Conservation (phyloP, 306 rosid species). For the Corylus americana region DNA sequence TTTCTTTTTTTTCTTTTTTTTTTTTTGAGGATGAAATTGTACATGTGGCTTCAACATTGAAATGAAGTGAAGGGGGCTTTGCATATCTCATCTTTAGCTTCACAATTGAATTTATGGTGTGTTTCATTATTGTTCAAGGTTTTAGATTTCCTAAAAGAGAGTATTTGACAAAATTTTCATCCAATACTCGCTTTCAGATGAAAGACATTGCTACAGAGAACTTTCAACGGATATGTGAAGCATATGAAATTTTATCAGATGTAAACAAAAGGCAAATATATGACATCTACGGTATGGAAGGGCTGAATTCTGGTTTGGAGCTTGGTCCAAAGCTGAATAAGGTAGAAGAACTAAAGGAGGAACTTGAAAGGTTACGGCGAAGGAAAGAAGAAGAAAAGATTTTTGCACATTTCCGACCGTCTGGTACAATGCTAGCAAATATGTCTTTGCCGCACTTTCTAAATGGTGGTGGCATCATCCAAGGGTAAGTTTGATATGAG, state of each 20-base stretch:
- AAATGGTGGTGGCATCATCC: constrained; percentile 64
- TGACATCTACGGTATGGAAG: constrained; percentile 97
- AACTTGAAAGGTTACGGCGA: constrained; percentile 65
- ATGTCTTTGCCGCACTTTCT: constrained; percentile 75
- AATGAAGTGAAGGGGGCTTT: neutral
- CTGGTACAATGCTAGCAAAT: constrained; percentile 73
- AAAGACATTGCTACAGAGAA: constrained; percentile 88
- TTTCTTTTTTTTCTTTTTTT: too few relatives aligned
- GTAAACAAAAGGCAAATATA: constrained; percentile 76
- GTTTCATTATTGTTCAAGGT: constrained; percentile 4
- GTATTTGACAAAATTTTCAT: constrained; percentile 10
- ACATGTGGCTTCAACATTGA: too few relatives aligned
- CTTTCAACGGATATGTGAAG: constrained; percentile 87
- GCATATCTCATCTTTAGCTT: neutral
- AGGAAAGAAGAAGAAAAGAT: constrained; percentile 65
- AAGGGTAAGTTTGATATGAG: constrained; percentile 60
- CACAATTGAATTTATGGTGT: neutral
- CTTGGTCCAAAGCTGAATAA: constrained; percentile 72
- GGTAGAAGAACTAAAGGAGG: constrained; percentile 81
- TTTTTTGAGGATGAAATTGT: too few relatives aligned
- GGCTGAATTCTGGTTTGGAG: constrained; percentile 83
- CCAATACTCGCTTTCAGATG: constrained; percentile 48
- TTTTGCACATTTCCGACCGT: constrained; percentile 64
- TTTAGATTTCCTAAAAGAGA: neutral
- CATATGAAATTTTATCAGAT: constrained; percentile 85